Evolutionary conservation across 2,329 filamentous ascomycete genomes (phyloP).

Genomic region (Stachybotrys echinatus): DNA sequence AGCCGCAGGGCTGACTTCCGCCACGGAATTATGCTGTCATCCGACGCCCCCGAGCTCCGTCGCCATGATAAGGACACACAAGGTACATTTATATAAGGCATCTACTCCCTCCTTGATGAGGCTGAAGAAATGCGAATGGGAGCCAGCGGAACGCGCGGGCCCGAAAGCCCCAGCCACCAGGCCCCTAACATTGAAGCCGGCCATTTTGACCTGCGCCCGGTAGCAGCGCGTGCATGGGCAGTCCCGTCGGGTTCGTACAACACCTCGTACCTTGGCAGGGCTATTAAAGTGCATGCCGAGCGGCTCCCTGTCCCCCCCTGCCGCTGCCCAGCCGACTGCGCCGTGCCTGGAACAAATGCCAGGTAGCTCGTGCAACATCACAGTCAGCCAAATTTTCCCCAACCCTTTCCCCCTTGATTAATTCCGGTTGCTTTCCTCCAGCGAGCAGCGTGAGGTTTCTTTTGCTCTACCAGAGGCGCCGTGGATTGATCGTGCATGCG

Average conservation of each 20-base stretch:
- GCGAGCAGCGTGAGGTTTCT: neutral
- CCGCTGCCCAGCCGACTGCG: neutral
- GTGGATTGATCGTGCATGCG: neutral
- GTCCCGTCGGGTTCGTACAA: too few relatives aligned
- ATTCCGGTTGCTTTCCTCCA: neutral
- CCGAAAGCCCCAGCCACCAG: too few relatives aligned
- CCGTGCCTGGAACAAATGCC: neutral
- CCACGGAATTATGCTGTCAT: too few relatives aligned
- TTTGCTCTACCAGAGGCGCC: neutral
- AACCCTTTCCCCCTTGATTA: neutral
- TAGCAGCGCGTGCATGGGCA: too few relatives aligned
- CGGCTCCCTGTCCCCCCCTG: neutral
- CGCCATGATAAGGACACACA: too few relatives aligned
- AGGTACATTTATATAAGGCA: too few relatives aligned
- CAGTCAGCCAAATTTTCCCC: neutral
- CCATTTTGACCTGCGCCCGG: neutral
- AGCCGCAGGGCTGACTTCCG: too few relatives aligned
- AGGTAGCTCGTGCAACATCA: neutral
- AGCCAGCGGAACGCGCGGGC: too few relatives aligned
- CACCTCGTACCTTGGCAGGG: neutral
- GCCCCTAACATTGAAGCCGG: too few relatives aligned
- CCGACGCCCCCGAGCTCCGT: too few relatives aligned
- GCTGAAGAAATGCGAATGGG: neutral
- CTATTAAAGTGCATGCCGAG: neutral
- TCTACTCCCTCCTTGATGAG: neutral